Evolutionary conservation across 768 basidiomycete species (phyloP).

Genomic region (Botryobasidium botryosum): DNA sequence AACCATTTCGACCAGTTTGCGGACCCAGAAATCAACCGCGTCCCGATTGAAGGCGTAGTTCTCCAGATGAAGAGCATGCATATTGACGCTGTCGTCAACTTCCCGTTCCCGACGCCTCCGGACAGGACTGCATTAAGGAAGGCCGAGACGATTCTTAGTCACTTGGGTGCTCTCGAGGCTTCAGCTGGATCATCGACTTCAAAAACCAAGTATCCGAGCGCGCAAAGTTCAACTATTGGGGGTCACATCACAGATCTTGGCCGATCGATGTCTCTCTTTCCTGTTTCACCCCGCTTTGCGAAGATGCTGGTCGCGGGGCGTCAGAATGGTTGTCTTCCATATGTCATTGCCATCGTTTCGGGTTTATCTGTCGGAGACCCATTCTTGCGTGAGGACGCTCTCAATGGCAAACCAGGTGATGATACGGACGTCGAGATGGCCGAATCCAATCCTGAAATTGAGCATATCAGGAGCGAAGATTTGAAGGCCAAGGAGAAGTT

Average conservation of each 20-base stretch:
- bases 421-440: slow-evolving; percentile 26
- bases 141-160: slow-evolving; percentile 63
- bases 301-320: slow-evolving; percentile 78
- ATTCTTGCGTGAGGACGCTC: slow-evolving; percentile 63
- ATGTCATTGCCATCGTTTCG: slow-evolving; percentile 80
- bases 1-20: slow-evolving; percentile 80
- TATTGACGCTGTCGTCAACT: slow-evolving; percentile 89
- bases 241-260: slow-evolving; percentile 78
- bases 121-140: slow-evolving; percentile 55
- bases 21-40: slow-evolving; percentile 81
- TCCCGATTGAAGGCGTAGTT: slow-evolving; percentile 92
- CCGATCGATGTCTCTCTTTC: slow-evolving; percentile 84
- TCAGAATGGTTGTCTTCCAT: slow-evolving; percentile 84
- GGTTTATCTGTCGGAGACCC: slow-evolving; percentile 90
- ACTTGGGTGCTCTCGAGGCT: slow-evolving; percentile 63
- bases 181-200: slow-evolving; percentile 17
- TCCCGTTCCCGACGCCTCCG: slow-evolving; percentile 95
- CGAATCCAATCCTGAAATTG: slow-evolving; percentile 22
- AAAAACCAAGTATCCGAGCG: slow-evolving; percentile 15
- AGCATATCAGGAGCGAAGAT: slow-evolving; percentile 31
- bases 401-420: slow-evolving; percentile 19
- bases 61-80: slow-evolving; percentile 99
- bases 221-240: slow-evolving; percentile 19
- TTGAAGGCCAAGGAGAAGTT: slow-evolving; percentile 38
- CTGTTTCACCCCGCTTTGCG: slow-evolving; percentile 86